Percentiles rank a stretch among this genome's conserved stretches.
Evolutionary conservation across 164 flowering plant genomes (phyloP).

Genomic region (Chimonanthus praecox): DNA sequence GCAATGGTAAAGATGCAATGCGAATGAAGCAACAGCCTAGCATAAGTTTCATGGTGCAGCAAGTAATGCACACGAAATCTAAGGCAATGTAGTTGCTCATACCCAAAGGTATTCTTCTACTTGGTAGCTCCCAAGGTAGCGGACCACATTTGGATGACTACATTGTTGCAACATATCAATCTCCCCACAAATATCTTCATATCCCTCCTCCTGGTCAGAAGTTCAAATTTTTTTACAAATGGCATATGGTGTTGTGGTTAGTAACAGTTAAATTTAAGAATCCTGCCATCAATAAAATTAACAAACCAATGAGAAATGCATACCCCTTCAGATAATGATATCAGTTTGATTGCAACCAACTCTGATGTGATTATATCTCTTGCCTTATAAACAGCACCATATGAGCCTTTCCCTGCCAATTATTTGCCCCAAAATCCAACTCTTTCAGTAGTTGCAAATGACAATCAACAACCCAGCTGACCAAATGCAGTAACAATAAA

Average conservation of each 20-base stretch:
- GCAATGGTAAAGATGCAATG: not conserved
- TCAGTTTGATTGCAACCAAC: constrained; percentile 95
- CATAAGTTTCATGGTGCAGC: not conserved
- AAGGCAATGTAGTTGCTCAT: constrained; percentile 11
- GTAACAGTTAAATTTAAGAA: not conserved
- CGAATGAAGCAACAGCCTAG: no score
- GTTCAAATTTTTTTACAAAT: not conserved
- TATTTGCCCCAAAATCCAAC: not conserved
- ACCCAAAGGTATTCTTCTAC: constrained; percentile 99
- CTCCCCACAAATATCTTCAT: constrained; percentile 98
- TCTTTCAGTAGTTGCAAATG: not conserved
- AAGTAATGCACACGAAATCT: not conserved
- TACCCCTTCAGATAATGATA: constrained; percentile 92
- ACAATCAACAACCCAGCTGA: not conserved
- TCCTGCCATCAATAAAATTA: not conserved
- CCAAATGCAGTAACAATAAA: no score
- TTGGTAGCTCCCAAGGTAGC: constrained; percentile 98
- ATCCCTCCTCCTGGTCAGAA: constrained; percentile 86
- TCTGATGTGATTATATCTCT: constrained; percentile 90
- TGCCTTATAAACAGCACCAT: constrained; percentile 97
- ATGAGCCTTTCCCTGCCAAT: constrained; percentile 88
- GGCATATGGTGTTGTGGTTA: not conserved
- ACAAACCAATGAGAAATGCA: constrained; percentile 2
- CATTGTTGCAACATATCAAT: constrained; percentile 99
- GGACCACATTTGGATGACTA: constrained; percentile 98